Base-by-base conservation (phyloP, 192 early-diverging fungal species). In the Spinellus fusiger region DNA sequence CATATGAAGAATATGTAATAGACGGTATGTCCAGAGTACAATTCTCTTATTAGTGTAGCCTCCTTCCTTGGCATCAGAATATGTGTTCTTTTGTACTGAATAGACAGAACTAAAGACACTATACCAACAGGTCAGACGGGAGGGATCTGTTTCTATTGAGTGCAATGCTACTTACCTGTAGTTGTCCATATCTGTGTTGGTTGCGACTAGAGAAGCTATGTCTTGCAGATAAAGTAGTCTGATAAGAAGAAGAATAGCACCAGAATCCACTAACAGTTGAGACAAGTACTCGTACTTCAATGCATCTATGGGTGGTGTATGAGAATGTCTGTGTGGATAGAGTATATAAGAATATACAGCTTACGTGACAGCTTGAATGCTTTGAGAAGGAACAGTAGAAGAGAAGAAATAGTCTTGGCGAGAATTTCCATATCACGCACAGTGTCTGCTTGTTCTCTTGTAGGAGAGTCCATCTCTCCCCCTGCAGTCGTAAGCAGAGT, bases 201-300 rank as follows among this genome's bases (percentile, higher is more conserved):
- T 72, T n/a, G 68, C 68, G n/a, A 74, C 65, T 5, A 75, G 70
- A 8, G 66, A 68, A 4, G 71, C 66, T 23, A 81, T 75, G 59
- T 80, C 78, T 49, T 87, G 88, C 22, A 92, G 79, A 48, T 90
- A 90, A 56, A 93, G 78, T 69, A 93, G 84, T 61, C 92, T 93
- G 9, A 93, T 71, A 29, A 93, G 81, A 5, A 93, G 63, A 29
- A 93, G 80, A n/a, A 89, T 72, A 38, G 89, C 87, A 48, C 89
- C 90, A 20, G 89, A 91, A 65, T 93, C 92, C 20, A 92, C 79
- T 25, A 93, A 75, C 1, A 90, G 73, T 56, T 89, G 87, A 4
- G 81, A 84, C 10, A 93, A 66, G 68, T 93, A 85, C 69, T 93
- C 89, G 69, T 84, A 89, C 53, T 86, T 86, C 32, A 93, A 60